Conservation (phyloP, 2,329 filamentous ascomycete species). For the Aspergillus quadricinctus region DNA sequence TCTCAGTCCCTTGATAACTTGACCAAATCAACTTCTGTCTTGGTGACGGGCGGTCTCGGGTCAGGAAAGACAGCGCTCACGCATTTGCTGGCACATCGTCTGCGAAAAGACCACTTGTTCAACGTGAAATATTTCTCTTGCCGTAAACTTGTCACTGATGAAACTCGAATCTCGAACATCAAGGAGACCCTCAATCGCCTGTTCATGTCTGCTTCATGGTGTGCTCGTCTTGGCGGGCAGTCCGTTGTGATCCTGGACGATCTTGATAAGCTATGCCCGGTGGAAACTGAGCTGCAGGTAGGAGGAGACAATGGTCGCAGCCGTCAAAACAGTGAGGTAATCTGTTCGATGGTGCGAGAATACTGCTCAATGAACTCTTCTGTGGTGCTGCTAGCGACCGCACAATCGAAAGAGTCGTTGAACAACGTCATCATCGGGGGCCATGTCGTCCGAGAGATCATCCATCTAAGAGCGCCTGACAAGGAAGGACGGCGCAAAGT, state of each 20-base stretch:
- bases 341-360: constrained; percentile 77
- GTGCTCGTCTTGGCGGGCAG: constrained; percentile 76
- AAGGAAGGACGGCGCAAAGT: constrained; percentile 84
- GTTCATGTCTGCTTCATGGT: constrained; percentile 90
- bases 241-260: constrained; percentile 87
- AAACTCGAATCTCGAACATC: constrained; percentile 82
- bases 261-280: constrained; percentile 85
- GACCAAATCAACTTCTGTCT: constrained; percentile 78
- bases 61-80: constrained; percentile 84
- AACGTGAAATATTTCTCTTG: constrained; percentile 84
- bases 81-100: constrained; percentile 66
- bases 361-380: constrained; percentile 76
- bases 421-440: constrained; percentile 88
- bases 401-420: constrained; percentile 86
- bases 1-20: constrained; percentile 70
- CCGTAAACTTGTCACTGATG: constrained; percentile 81
- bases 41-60: constrained; percentile 83
- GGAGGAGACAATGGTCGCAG: constrained; percentile 91
- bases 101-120: constrained; percentile 70
- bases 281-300: constrained; percentile 89
- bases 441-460: constrained; percentile 86
- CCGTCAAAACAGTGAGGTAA: constrained; percentile 83
- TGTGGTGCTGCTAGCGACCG: constrained; percentile 83
- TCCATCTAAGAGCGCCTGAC: constrained; percentile 83
- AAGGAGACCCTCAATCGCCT: constrained; percentile 81